Conservation (phyloP, 2,329 filamentous ascomycete species). For the Apiospora saccharicola region DNA sequence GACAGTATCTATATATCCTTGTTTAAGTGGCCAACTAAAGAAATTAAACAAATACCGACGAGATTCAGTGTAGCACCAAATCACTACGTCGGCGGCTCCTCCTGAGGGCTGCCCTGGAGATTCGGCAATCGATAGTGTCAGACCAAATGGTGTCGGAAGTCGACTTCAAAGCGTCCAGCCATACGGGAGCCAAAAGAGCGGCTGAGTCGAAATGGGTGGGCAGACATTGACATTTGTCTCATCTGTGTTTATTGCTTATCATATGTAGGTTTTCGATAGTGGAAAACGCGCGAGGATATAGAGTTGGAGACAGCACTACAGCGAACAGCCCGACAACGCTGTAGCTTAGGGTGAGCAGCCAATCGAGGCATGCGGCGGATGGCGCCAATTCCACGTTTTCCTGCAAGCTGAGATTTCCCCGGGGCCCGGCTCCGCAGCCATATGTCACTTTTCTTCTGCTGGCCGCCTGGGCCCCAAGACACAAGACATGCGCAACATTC, state of each 20-base stretch:
- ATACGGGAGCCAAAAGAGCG: not conserved
- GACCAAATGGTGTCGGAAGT: not conserved
- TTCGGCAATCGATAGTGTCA: not conserved
- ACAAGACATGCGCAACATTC: conserved; percentile 11
- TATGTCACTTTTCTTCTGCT: conserved; percentile 17
- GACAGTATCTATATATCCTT: not conserved
- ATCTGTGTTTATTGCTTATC: conserved; percentile 4
- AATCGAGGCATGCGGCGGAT: not conserved
- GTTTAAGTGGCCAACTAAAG: not conserved
- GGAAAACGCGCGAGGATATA: conserved; percentile 6
- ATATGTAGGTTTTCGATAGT: conserved; percentile 20
- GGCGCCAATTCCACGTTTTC: conserved; percentile 6
- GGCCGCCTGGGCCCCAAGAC: not conserved
- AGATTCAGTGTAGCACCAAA: not conserved
- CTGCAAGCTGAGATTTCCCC: conserved; percentile 12
- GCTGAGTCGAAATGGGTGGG: conserved; percentile 6
- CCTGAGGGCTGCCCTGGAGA: not conserved
- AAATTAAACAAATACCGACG: not conserved
- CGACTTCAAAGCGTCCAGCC: not conserved
- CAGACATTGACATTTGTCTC: not conserved
- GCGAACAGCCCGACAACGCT: not conserved
- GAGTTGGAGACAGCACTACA: conserved; percentile 14
- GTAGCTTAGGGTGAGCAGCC: not conserved
- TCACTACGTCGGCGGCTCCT: not conserved
- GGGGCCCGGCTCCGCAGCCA: not conserved